These are phyloP conservation scores for Knoxdaviesia proteae DNA, from an alignment of 2,329 filamentous ascomycete species.

Conservation along the genomic window DNA sequence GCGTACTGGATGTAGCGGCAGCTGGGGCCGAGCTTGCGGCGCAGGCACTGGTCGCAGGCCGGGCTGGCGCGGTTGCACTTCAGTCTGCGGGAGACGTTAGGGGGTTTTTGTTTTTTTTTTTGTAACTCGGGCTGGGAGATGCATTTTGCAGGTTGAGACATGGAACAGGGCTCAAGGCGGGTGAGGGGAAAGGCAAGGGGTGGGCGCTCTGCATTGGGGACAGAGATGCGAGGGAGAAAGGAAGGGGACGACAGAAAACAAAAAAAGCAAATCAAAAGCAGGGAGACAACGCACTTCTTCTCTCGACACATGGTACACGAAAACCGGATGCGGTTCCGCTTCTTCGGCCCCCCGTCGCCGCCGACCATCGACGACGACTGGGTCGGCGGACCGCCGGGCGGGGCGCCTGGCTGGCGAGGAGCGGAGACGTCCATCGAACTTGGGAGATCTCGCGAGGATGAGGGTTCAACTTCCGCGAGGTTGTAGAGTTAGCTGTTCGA, in stretches of 20 bases:
- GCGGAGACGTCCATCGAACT: neutral
- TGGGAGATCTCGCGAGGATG: too few species aligned
- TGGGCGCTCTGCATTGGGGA: neutral
- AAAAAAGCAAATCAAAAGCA: neutral
- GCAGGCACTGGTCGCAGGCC: conserved; percentile 12
- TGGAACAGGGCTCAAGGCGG: too few species aligned
- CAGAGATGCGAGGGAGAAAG: neutral
- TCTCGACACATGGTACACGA: conserved; percentile 14
- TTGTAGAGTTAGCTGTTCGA: too few species aligned
- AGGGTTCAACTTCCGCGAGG: too few species aligned
- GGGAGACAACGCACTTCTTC: conserved; percentile 11
- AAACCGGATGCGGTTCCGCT: conserved; percentile 13
- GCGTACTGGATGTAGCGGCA: conserved; percentile 11
- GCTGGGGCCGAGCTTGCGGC: conserved; percentile 9
- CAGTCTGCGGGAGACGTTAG: conserved; percentile 7
- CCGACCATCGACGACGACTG: neutral
- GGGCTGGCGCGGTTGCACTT: conserved; percentile 13
- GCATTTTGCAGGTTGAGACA: too few species aligned
- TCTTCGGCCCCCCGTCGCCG: conserved; percentile 7
- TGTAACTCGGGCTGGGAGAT: too few species aligned
- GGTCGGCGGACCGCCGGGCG: neutral
- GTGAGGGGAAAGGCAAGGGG: neutral
- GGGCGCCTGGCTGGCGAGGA: neutral
- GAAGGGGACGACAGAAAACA: neutral
- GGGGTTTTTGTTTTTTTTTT: neutral